Conservation (phyloP, 305 asterid species). For the Solanum chacoense region DNA sequence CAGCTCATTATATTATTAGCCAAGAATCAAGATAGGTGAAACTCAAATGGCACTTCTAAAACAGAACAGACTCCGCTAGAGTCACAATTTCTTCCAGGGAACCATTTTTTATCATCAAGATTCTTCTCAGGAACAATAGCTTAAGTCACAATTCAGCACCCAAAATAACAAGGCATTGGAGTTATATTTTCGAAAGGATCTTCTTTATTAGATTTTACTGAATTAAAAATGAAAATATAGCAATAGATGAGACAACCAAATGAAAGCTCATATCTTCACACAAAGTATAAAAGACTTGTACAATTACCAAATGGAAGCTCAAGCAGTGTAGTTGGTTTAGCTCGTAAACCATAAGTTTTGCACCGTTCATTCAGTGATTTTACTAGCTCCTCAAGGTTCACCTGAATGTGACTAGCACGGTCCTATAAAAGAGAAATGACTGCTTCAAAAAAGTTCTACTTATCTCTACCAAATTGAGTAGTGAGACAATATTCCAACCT, state of each 20-base stretch:
- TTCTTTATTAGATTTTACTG: not conserved
- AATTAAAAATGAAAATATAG: not conserved
- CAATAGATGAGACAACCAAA: not conserved
- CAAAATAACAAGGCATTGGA: not conserved
- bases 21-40: not conserved
- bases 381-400: conserved; percentile 79
- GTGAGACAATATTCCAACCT: conserved; percentile 37
- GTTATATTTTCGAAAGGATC: not conserved
- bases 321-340: conserved; percentile 81
- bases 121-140: not conserved
- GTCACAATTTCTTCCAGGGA: not conserved
- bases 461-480: conserved; percentile 9
- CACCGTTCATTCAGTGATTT: conserved; percentile 84
- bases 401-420: conserved; percentile 58
- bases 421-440: conserved; percentile 39
- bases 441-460: conserved; percentile 9
- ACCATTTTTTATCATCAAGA: not conserved
- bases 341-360: conserved; percentile 93
- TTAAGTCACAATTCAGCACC: not conserved
- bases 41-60: not conserved
- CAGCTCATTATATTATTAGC: not conserved
- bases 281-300: not conserved
- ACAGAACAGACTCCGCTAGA: not conserved
- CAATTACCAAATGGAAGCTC: conserved; percentile 95
- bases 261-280: not conserved